Conservation (phyloP, 176 grass and related monocot genomes). For the Eremochloa ophiuroides region DNA sequence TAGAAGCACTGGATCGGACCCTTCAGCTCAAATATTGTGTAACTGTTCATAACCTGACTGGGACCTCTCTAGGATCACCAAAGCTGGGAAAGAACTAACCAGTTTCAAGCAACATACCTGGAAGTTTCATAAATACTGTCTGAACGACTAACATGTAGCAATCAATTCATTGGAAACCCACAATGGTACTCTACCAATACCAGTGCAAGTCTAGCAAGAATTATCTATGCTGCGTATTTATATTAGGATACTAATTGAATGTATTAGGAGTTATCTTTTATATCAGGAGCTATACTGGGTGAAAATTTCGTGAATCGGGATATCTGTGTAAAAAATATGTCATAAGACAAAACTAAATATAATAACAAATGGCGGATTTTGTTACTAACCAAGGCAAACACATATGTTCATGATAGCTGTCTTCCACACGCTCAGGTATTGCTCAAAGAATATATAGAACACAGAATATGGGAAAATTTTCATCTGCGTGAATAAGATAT, state of each 20-base stretch:
- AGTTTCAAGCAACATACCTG: not conserved
- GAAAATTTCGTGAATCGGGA: not conserved
- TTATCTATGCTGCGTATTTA: not conserved
- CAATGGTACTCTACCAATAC: not conserved
- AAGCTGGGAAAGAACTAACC: not conserved
- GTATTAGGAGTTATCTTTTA: not conserved
- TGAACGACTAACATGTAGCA: not conserved
- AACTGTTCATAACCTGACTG: not conserved
- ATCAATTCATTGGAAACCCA: not conserved
- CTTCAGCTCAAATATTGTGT: not conserved
- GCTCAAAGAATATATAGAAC: constrained; percentile 99
- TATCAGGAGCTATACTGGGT: not conserved
- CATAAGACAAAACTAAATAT: constrained; percentile 12
- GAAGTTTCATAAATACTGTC: not conserved
- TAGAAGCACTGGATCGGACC: not conserved
- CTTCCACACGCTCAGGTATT: constrained; percentile 95
- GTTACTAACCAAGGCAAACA: constrained; percentile 78
- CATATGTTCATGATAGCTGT: constrained; percentile 81
- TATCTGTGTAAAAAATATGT: not conserved
- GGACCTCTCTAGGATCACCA: not conserved
- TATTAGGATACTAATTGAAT: constrained; percentile 6
- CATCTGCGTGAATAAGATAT: constrained; percentile 62
- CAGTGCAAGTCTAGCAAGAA: constrained; percentile 5
- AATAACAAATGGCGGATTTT: not conserved
- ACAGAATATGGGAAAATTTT: constrained; percentile 95